Evolutionary conservation across 306 rosid species (phyloP), one percentile per base, ranked within the genome.

Genomic region (Canavalia gladiata): DNA sequence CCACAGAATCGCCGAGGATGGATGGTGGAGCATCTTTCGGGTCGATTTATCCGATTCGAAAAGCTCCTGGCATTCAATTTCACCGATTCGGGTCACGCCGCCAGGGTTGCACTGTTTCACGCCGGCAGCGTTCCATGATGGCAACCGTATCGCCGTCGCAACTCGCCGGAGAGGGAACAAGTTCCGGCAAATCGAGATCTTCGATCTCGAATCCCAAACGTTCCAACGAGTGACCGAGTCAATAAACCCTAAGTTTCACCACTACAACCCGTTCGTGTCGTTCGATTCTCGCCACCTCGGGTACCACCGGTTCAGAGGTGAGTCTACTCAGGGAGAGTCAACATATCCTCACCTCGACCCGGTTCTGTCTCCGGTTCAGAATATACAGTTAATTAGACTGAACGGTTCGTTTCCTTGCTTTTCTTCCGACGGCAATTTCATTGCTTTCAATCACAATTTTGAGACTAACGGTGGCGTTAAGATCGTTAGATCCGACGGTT

Each of bases 271-370:
- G 6, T 92, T 95, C 58, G 90, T 92, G 0, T 92, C 97, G 0
- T 72, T 82, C 1, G 87, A 91, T 74, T 91, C 92, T 18, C 50
- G 75, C 1, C 68, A 72, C 29, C 43, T 95, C 12, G 98, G 95
- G 29, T 95, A 91, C 87, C 97, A 95, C 87, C 91, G 97, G 0
- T 92, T 92, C 83, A 84, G 97, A 2, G 97, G 97, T n/a, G 92
- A 85, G 83, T 83, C 86, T 2, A 4, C 50, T 25, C 83, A 60
- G 2, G 92, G 93, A 35, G 97, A 88, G 68, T 83, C 89, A 39
- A 83, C 29, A 0, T 84, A 88, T 71, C 98, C 95, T 4, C 59
- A 83, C 47, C 86, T 92, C 0, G 88, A 90, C 4, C 85, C 77
- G 0, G 87, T 92, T 0, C 8, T 6, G 6, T 95, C 97, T 13